Percentiles rank a stretch among this genome's conserved stretches.
Evolutionary conservation across 768 basidiomycete genomes (phyloP).

Genomic region (Tubosaeta sp.): DNA sequence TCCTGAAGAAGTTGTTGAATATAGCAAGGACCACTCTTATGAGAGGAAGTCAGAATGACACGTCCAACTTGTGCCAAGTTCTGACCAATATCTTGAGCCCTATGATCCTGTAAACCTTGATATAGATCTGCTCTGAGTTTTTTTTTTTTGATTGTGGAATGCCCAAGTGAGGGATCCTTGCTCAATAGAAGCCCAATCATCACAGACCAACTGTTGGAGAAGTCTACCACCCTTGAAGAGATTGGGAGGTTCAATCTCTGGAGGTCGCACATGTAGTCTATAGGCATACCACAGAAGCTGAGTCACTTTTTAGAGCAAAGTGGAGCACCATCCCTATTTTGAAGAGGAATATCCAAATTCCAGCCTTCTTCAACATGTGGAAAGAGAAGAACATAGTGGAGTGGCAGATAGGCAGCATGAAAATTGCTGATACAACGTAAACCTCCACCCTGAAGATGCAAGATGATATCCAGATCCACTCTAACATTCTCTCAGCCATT

Average conservation of each 20-base stretch:
- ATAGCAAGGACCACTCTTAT: constrained; percentile 36
- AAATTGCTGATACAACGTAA: constrained; percentile 32
- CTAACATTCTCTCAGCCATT: constrained; percentile 14
- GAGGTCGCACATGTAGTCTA: constrained; percentile 22
- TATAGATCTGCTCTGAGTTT: constrained; percentile 36
- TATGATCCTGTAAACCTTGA: constrained; percentile 32
- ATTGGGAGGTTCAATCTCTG: constrained; percentile 12
- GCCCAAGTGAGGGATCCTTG: constrained; percentile 36
- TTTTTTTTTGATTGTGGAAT: constrained; percentile 28
- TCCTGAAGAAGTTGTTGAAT: constrained; percentile 46
- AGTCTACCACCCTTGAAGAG: constrained; percentile 37
- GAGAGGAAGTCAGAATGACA: constrained; percentile 37
- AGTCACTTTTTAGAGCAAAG: constrained; percentile 23
- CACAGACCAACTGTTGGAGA: constrained; percentile 43
- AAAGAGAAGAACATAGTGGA: constrained; percentile 46
- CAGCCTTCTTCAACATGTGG: constrained; percentile 37
- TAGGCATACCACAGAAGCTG: constrained; percentile 31
- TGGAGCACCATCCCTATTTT: not conserved
- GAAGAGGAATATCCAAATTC: constrained; percentile 24
- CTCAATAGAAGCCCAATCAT: constrained; percentile 44
- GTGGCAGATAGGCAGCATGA: constrained; percentile 32
- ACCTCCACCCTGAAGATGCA: constrained; percentile 19
- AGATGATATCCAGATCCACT: constrained; percentile 33
- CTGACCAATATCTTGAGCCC: constrained; percentile 17
- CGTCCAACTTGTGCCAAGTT: constrained; percentile 31